Base-by-base conservation (phyloP, 1,139 yeast species). In the Diutina rugosa region DNA sequence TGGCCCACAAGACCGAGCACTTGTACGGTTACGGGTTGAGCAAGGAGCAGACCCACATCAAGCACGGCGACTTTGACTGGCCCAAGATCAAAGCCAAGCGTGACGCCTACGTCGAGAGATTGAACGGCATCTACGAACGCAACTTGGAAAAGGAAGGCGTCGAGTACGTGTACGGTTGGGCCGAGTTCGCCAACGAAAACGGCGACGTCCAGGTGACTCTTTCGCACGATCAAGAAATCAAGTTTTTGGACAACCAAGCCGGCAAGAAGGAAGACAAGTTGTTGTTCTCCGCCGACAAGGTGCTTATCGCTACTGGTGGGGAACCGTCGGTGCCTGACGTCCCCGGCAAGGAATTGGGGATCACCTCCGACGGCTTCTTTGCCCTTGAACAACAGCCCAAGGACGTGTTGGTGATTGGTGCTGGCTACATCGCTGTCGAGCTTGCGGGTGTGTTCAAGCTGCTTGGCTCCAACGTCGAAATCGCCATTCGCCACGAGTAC, bases 391-490 rank as follows among this genome's bases (percentile, higher is more conserved):
- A 74, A 54, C 98, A 91, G 72, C 99, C 99, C 55, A 85, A 89
- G 71, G 78, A 84, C 56, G 99, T 93, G 35, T 98, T 96, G 1
- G 79, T 95, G 61, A 96, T 93, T 16, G 99, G 99, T 63, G 97
- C 97, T 47, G 99, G 99, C 54, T 93, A 93, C 74, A 93, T 93
- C 69, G 98, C 97, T 58, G 87, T 90, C 55, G 99, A 93, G 72
- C 80, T 93, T 57, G 87, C 97, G 4, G 99, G 99, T 61, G 90
- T 93, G 54, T 93, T 93, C 81, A 79, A 86, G 61, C 90, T 90
- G 41, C 78, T 93, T 59, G 96, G 96, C 14, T 69, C 91, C n/a
- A 90, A 93, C 63, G 86, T 96, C 55, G 91, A 88, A 68, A 71
- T 93, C 69, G 81, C 91, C 60, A 87, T 93, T 60, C 84, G 99